Evolutionary conservation across 2,329 filamentous ascomycete genomes (phyloP).

Genomic region (Colletotrichum chlorophyti): DNA sequence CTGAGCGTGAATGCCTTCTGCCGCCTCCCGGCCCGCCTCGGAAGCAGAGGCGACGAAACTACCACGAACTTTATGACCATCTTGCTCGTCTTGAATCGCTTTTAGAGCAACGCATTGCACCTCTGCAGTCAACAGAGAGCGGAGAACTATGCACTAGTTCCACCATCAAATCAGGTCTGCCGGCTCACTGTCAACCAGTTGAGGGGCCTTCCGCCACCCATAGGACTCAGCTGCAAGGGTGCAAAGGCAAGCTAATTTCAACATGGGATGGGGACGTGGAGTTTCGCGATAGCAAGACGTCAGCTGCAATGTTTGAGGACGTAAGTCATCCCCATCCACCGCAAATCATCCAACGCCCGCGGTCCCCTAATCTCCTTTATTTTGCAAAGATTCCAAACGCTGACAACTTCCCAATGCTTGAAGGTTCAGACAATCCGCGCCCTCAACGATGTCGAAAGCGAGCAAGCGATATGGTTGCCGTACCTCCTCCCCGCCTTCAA

Average conservation of each 20-base stretch:
- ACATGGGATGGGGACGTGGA: neutral
- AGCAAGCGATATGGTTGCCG: slow-evolving; percentile 53
- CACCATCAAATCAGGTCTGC: neutral
- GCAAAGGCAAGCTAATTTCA: neutral
- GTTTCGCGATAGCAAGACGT: slow-evolving; percentile 1
- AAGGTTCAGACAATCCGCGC: slow-evolving; percentile 64
- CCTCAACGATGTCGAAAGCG: slow-evolving; percentile 57
- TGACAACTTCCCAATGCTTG: neutral
- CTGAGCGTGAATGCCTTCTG: neutral
- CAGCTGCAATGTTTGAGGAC: neutral
- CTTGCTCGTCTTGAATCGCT: slow-evolving; percentile 5
- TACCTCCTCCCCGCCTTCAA: slow-evolving; percentile 53
- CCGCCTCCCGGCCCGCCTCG: neutral
- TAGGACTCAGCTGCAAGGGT: neutral
- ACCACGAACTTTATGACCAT: slow-evolving; percentile 7
- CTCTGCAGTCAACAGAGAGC: too few relatives aligned
- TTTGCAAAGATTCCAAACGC: too few relatives aligned
- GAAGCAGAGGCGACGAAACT: slow-evolving; percentile 1
- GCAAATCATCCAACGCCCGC: too few relatives aligned
- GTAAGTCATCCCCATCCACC: neutral
- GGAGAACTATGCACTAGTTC: neutral
- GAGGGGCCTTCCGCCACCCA: neutral
- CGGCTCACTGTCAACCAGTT: too few relatives aligned
- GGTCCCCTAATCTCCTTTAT: too few relatives aligned
- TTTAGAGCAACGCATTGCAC: neutral